Evolutionary conservation across 2,329 filamentous ascomycete genomes (phyloP).

Genomic region (Pseudocercospora fijiensis): DNA sequence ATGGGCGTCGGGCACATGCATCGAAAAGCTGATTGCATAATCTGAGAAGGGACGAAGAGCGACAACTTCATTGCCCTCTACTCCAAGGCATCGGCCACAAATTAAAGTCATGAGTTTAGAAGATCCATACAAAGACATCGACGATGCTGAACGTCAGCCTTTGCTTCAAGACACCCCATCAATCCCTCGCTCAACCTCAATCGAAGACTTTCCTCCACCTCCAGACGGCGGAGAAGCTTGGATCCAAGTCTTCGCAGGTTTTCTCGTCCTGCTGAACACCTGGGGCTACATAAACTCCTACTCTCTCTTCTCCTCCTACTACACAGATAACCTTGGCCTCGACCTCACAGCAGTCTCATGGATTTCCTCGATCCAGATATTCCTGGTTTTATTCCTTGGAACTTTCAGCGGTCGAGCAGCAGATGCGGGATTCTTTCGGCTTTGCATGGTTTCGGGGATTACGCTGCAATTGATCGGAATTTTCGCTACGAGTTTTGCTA

Average conservation of each 20-base stretch:
- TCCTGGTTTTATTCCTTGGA: slow-evolving; percentile 44
- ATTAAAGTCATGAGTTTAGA: too few relatives aligned
- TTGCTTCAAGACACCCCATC: not conserved
- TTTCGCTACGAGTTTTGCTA: not conserved
- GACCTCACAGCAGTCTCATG: slow-evolving; percentile 47
- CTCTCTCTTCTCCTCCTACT: slow-evolving; percentile 47
- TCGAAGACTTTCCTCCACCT: not conserved
- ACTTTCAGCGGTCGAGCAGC: slow-evolving; percentile 41
- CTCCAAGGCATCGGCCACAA: too few relatives aligned
- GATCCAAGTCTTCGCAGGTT: slow-evolving; percentile 16
- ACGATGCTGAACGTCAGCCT: not conserved
- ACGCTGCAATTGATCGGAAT: slow-evolving; percentile 4
- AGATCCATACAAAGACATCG: not conserved
- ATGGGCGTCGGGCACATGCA: not conserved
- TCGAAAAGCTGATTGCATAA: not conserved
- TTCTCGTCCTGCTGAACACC: slow-evolving; percentile 18
- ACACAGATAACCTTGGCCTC: slow-evolving; percentile 29
- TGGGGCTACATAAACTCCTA: slow-evolving; percentile 39
- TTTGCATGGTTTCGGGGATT: not conserved
- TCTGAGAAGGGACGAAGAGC: too few relatives aligned
- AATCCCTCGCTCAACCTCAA: not conserved
- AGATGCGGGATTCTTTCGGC: slow-evolving; percentile 39
- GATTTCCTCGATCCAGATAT: slow-evolving; percentile 50
- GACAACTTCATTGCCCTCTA: too few relatives aligned
- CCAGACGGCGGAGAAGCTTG: slow-evolving; percentile 8